Percentiles rank a stretch among this genome's conserved stretches.
These are phyloP conservation scores for Alisma plantagoaquatica DNA, from an alignment of 106 monocot genomes.

Conservation along the genomic window DNA sequence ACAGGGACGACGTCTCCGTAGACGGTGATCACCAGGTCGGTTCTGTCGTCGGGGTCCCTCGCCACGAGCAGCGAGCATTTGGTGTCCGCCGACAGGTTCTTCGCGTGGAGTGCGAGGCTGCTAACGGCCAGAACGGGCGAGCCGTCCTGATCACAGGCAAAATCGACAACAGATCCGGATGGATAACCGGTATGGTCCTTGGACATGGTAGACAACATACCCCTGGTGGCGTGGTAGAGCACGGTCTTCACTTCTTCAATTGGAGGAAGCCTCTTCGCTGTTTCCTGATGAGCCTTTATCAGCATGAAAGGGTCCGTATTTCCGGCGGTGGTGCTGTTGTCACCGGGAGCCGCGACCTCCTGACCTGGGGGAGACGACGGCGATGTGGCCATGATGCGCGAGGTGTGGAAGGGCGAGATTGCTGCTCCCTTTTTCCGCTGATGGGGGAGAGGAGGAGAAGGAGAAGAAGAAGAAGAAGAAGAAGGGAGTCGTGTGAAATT, in stretches of 20 bases:
- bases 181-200: slow-evolving; percentile 83
- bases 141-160: slow-evolving; percentile 77
- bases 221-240: slow-evolving; percentile 36
- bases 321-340: too few relatives aligned
- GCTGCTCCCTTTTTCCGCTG: too few relatives aligned
- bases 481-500: too few relatives aligned
- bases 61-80: slow-evolving; percentile 89
- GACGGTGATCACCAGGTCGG: slow-evolving; percentile 72
- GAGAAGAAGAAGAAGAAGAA: too few relatives aligned
- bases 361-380: too few relatives aligned
- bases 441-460: too few relatives aligned
- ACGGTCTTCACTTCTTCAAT: slow-evolving; percentile 58
- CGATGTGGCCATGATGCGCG: too few relatives aligned
- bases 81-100: slow-evolving; percentile 80
- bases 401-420: too few relatives aligned
- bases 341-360: too few relatives aligned
- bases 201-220: slow-evolving; percentile 69
- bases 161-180: slow-evolving; percentile 89
- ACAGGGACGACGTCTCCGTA: slow-evolving; percentile 77
- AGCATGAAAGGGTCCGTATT: too few relatives aligned
- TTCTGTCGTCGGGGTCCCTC: slow-evolving; percentile 85
- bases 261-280: slow-evolving; percentile 55
- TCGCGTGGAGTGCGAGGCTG: slow-evolving; percentile 81
- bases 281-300: slow-evolving; percentile 30
- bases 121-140: slow-evolving; percentile 77